Evolutionary conservation across 2,329 filamentous ascomycete genomes (phyloP), one percentile per base, ranked within the genome.

Genomic region (Furcasterigmium furcatum): DNA sequence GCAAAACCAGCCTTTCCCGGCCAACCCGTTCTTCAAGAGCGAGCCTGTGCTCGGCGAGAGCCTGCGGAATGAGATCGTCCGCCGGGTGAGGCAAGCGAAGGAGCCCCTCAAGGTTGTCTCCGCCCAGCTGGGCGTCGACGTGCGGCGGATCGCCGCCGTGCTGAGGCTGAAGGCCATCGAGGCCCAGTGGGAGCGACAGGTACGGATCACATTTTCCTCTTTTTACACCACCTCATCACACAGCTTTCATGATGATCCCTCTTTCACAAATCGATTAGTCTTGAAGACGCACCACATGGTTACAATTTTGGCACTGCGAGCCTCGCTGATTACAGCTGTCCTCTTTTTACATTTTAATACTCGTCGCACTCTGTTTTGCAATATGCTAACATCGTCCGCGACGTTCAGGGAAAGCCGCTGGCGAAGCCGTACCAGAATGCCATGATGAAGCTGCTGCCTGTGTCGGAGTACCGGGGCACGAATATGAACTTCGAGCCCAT

Each of bases 221-320:
- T 43, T 22, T 36, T 38, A 36, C 34, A n/a, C 27, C 12, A 12
- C 22, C 20, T 42, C 41, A 30, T 14, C 19, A 38, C 20, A 12
- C 34, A 44, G 45, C 45, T 58, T 57, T 51, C 43, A 67, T 82
- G 79, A 82, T 82, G 79, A 80, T 65, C 60, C 56, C 62, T 65
- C 70, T 88, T 79, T 75, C 71, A 81, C 78, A 79, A 82, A 84
- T 87, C 92, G 92, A 96, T 97, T 96, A 96, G 92, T 97, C 92
- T 96, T 95, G 78, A 96, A 96, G 91, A 97, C 91, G 84, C 68
- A 73, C 48, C 65, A 83, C 76, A 84, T 94, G 89, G 88, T 96
- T 92, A 92, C 76, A 86, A 78, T 80, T 73, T 73, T 80, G 80
- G 77, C 78, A 81, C 84, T 85, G 76, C 79, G 77, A 82, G 76